Percentiles rank a stretch among this genome's conserved stretches.
Evolutionary conservation across 345 rosid species (phyloP).

Genomic region (Abelmoschus esculentus): DNA sequence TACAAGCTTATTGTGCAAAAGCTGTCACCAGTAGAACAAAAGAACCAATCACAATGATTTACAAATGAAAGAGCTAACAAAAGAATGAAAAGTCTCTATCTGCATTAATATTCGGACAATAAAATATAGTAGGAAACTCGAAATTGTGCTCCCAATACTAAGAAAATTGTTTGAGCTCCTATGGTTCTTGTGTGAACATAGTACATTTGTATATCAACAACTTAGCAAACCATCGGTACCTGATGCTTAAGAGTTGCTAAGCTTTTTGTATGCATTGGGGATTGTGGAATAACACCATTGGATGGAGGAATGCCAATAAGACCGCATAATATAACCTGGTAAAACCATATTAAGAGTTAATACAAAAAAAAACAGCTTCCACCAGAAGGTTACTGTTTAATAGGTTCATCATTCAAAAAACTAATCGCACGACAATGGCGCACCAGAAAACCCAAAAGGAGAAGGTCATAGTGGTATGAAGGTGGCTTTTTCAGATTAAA

Average conservation of each 20-base stretch:
- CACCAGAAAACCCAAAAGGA: constrained; percentile 70
- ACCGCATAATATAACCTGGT: constrained; percentile 77
- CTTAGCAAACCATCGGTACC: constrained; percentile 29
- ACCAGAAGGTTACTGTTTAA: background rate
- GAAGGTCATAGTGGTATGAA: constrained; percentile 69
- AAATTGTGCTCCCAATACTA: constrained; percentile 4
- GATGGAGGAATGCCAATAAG: constrained; percentile 95
- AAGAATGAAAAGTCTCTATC: background rate
- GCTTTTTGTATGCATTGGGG: constrained; percentile 98
- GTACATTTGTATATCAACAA: constrained; percentile 6
- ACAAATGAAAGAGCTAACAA: constrained; percentile 11
- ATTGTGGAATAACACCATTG: constrained; percentile 95
- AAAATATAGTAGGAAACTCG: background rate
- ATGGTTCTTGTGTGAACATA: background rate
- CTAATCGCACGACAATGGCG: constrained; percentile 3
- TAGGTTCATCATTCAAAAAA: background rate
- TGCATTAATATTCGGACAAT: background rate
- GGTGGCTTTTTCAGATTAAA: constrained; percentile 80
- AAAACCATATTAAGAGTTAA: background rate
- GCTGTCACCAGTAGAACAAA: constrained; percentile 30
- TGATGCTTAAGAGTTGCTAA: constrained; percentile 89
- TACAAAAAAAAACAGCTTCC: background rate
- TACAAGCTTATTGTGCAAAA: constrained; percentile 52
- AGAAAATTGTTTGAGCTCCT: background rate
- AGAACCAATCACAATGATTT: background rate